Base-by-base conservation (phyloP, 768 basidiomycete genomes). In the Butyriboletus loyo region DNA sequence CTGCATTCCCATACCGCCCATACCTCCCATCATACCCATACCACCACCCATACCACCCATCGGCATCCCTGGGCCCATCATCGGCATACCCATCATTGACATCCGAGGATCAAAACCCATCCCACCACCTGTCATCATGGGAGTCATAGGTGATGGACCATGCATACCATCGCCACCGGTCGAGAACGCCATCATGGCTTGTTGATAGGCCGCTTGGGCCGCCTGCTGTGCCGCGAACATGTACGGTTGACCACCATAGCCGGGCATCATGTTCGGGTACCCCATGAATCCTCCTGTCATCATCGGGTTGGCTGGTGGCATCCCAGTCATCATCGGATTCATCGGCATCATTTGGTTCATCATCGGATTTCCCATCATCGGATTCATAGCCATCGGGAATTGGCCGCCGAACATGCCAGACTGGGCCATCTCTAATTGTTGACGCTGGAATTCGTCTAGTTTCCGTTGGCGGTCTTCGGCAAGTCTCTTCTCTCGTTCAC, bases 401-500 rank as follows among this genome's bases (percentile, higher is more conserved):
- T 70, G 73, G 56, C 73, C 80, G 35, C 75, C 80, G 63, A 85
- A 89, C 80, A 89, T 81, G 52, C 84, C 85, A 63, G 86, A 83
- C 61, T 90, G 86, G 81, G 91, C 89, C 66, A 95, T 90, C 63
- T 97, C 92, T 49, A 94, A 74, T 62, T 96, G 94, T 69, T 89
- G 85, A 39, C 86, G 80, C 64, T 96, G 92, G 50, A 89, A 79
- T 21, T 94, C 92, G 68, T 98, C 94, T 56, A 95, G 83, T 69
- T 94, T 87, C 52, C 96, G 82, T 66, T 96, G 93, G 45, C 94
- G 79, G 59, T 95, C 92, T 72, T 98, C 96, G 7, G 91, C 95
- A 32, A 92, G 56, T 31, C 96, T 80, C 67, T 90, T 89, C 64
- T 98, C 95, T 38, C 95, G 82, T 72, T 98, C 96, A 32, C 93